Conservation (phyloP, 306 rosid species). For the Canavalia gladiata region DNA sequence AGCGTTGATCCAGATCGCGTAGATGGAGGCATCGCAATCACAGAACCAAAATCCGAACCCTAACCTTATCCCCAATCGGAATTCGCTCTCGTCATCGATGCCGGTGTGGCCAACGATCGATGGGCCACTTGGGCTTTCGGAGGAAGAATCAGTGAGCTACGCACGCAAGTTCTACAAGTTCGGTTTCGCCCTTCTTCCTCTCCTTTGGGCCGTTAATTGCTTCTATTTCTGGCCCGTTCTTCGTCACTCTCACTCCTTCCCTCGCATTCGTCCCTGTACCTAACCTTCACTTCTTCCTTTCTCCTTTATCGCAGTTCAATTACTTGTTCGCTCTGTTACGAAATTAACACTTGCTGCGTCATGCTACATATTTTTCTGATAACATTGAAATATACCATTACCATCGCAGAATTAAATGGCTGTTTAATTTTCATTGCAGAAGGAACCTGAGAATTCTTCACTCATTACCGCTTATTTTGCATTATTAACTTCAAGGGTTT, state of each 20-base stretch:
- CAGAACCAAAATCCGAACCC: slow-evolving; percentile 37
- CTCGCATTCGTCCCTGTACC: slow-evolving; percentile 79
- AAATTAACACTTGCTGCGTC: too few species aligned
- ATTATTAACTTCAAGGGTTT: background rate
- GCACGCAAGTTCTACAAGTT: slow-evolving; percentile 83
- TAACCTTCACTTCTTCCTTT: background rate
- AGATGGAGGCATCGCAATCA: slow-evolving; percentile 47
- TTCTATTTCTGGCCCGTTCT: slow-evolving; percentile 98
- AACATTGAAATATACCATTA: background rate
- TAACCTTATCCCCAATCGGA: slow-evolving; percentile 50
- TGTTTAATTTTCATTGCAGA: background rate
- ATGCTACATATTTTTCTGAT: background rate
- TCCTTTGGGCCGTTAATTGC: slow-evolving; percentile 96
- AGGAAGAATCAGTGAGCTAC: slow-evolving; percentile 80
- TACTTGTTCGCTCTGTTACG: background rate
- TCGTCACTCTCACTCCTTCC: slow-evolving; percentile 80
- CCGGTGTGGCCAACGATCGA: slow-evolving; percentile 90
- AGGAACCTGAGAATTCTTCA: background rate
- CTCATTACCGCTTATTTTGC: background rate
- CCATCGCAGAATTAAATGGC: background rate
- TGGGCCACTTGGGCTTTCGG: slow-evolving; percentile 77
- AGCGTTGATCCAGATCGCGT: slow-evolving; percentile 27
- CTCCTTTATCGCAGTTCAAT: background rate
- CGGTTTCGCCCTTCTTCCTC: slow-evolving; percentile 85
- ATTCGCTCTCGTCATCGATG: slow-evolving; percentile 50